phyloP scores from a whole-genome alignment of 306 rosid species.

The peach (Prunus persica) region DNA sequence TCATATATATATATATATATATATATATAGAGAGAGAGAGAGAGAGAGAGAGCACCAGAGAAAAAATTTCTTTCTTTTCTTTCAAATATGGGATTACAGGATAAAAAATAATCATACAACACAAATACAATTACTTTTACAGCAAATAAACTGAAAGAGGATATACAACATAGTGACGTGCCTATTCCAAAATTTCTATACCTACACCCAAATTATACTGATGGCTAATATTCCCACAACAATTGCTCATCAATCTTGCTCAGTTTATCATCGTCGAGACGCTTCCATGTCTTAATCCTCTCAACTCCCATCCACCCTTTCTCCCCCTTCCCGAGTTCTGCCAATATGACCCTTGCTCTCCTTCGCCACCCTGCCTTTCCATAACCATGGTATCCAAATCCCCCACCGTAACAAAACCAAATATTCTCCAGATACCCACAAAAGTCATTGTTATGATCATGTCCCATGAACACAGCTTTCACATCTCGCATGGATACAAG shows the following conservation, averaged over 20 bases:
- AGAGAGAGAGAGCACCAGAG: too few species aligned
- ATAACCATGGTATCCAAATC: conserved; percentile 88
- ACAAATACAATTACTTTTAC: too few species aligned
- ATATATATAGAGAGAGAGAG: too few species aligned
- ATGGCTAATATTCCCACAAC: conserved; percentile 45
- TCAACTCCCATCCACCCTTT: conserved; percentile 57
- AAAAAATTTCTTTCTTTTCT: too few species aligned
- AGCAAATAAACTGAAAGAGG: too few species aligned
- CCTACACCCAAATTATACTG: conserved; percentile 3
- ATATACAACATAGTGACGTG: too few species aligned
- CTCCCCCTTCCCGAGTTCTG: conserved; percentile 62
- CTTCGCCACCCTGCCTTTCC: conserved; percentile 81
- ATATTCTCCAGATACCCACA: conserved; percentile 78
- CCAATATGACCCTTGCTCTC: conserved; percentile 71
- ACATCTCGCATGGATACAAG: conserved; percentile 71
- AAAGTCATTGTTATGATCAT: conserved; percentile 83
- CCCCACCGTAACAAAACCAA: conserved; percentile 98
- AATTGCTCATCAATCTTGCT: conserved; percentile 78
- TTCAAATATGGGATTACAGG: too few species aligned
- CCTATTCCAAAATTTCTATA: too few species aligned
- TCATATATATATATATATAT: too few species aligned
- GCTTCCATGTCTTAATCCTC: conserved; percentile 85
- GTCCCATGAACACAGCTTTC: conserved; percentile 92
- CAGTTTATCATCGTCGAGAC: conserved; percentile 68
- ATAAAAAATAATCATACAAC: too few species aligned